Conservation (phyloP, 345 rosid genomes). For the Psidium friedrichsthalianum region DNA sequence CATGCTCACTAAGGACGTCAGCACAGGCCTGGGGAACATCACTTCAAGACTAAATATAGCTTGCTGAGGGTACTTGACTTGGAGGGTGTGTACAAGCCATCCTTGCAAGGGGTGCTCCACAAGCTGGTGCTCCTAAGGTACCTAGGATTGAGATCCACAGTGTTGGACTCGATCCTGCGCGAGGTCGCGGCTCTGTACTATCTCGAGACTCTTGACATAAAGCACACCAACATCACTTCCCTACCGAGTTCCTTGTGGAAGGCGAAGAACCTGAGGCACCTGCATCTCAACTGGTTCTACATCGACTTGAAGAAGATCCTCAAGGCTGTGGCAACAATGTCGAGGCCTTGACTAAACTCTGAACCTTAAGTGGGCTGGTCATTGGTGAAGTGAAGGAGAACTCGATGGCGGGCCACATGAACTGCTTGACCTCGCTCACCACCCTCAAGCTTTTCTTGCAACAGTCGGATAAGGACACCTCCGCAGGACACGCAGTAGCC, state of each 20-base stretch:
- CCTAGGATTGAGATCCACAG: constrained; percentile 16
- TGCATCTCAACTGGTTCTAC: neutral
- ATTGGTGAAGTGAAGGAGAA: neutral
- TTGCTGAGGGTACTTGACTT: constrained; percentile 5
- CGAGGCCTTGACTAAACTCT: neutral
- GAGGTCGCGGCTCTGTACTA: neutral
- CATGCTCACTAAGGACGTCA: neutral
- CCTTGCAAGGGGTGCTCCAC: neutral
- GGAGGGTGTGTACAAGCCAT: constrained; percentile 12
- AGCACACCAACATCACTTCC: neutral
- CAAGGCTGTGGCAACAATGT: neutral
- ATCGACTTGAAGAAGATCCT: neutral
- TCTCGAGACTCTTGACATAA: constrained; percentile 9
- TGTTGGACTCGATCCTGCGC: neutral
- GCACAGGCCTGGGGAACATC: neutral
- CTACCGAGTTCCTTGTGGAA: neutral
- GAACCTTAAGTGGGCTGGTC: neutral
- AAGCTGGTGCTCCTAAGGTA: constrained; percentile 9
- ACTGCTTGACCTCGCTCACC: neutral
- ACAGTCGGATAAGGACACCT: neutral
- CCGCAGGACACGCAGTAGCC: neutral
- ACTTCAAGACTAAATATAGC: neutral
- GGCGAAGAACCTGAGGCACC: neutral
- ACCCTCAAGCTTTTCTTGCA: neutral
- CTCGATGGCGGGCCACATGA: neutral